Base-by-base conservation (phyloP, 495 filamentous ascomycete species). In the Daldinia decipiens region DNA sequence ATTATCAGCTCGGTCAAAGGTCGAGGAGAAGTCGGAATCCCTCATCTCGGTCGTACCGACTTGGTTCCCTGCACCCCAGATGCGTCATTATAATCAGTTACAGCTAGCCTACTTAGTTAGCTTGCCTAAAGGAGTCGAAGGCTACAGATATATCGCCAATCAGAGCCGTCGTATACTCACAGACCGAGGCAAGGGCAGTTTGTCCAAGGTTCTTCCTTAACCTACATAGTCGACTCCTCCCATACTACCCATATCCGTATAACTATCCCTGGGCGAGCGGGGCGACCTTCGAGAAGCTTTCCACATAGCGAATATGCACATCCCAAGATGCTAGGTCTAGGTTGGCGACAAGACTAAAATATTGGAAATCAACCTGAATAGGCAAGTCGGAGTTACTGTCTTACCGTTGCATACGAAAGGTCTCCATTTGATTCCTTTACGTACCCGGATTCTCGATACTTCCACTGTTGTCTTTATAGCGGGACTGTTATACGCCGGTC, bases 241-340 rank as follows among this genome's bases (percentile, higher is more conserved):
- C n/a, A n/a, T 52, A 29, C 38, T 72, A 60, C 60, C 39, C 65
- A 60, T 27, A 61, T 59, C 55, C 40, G 32, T 57, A 27, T 32
- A 19, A 45, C 31, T 47, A 40, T 19, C 31, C 65, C 59, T 55
- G 40, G 59, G 60, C 29, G 61, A 62, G 70, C 65, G 70, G 70
- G 65, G 70, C 58, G 57, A 24, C 43, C 70, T 73, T 73, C 70
- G 62, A 57, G 70, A 73, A 73, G 70, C 52, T 66, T 73, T 73
- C 70, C n/a, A 64, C 50, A 63, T 21, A 9, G 39, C 27, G 56
- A 62, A 29, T 53, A 62, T 62, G 45, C 29, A 56, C 43, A 68
- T 66, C 57, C 4, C 34, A 36, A 36, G 34, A 11, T 13, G 34
- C 52, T 21, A 69, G 21, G 51, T 59, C 57, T 31, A 47, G 61